Conservation (phyloP, 306 rosid species). For the Begonia loranthoides region DNA sequence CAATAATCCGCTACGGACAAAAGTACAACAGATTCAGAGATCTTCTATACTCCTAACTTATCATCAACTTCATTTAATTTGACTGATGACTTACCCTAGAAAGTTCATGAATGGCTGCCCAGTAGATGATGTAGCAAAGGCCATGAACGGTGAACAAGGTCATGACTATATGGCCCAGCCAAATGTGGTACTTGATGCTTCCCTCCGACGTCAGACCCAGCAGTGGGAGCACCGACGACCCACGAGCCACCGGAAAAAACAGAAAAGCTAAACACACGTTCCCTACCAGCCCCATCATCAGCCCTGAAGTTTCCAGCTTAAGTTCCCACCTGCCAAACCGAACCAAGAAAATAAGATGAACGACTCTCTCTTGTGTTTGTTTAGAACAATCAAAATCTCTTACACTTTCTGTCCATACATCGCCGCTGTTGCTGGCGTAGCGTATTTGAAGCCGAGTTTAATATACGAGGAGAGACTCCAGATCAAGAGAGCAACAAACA, state of each 20-base stretch:
- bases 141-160: slow-evolving; percentile 67
- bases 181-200: slow-evolving; percentile 64
- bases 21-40: too few relatives aligned
- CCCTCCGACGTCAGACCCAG: slow-evolving; percentile 60
- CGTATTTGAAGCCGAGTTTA: slow-evolving; percentile 14
- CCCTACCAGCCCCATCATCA: slow-evolving; percentile 38
- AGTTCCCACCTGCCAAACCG: slow-evolving; percentile 47
- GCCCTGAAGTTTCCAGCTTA: slow-evolving; percentile 23
- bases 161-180: slow-evolving; percentile 61
- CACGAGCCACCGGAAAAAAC: slow-evolving; percentile 67
- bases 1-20: too few relatives aligned
- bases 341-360: background rate
- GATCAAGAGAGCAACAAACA: slow-evolving; percentile 52
- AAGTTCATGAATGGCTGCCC: slow-evolving; percentile 25
- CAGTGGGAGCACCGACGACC: slow-evolving; percentile 56
- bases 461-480: slow-evolving; percentile 42
- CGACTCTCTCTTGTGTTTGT: too few relatives aligned
- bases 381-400: slow-evolving; percentile 5
- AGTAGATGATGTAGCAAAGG: slow-evolving; percentile 22
- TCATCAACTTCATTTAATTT: too few relatives aligned
- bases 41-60: too few relatives aligned
- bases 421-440: slow-evolving; percentile 29
- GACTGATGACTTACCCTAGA: slow-evolving; percentile 21
- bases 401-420: slow-evolving; percentile 33
- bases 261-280: slow-evolving; percentile 42